Conservation (phyloP, 2,329 filamentous ascomycete species). For the Escovopsis weberi region DNA sequence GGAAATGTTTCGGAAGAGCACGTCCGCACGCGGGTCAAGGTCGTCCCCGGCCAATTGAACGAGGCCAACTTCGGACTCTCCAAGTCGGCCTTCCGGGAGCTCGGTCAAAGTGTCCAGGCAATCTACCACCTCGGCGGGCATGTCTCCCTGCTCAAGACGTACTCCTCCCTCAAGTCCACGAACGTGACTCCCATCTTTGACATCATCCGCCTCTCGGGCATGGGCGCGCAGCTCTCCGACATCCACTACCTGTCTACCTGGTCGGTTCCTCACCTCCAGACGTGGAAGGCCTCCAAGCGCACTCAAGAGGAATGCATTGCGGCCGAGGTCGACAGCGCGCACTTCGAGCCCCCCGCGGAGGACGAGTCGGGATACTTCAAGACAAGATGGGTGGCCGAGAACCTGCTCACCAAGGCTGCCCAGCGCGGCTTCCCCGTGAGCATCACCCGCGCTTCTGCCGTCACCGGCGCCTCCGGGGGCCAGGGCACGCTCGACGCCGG, state of each 20-base stretch:
- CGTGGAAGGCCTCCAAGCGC: conserved; percentile 10
- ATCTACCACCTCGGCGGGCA: conserved; percentile 15
- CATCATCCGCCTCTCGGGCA: conserved; percentile 12
- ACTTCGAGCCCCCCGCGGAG: conserved; percentile 11
- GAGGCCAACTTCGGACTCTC: conserved; percentile 12
- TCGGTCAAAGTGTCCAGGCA: conserved; percentile 10
- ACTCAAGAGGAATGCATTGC: conserved; percentile 8
- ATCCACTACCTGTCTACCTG: conserved; percentile 14
- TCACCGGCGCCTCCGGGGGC: conserved; percentile 8
- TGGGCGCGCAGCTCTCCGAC: conserved; percentile 9
- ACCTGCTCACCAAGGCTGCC: conserved; percentile 11
- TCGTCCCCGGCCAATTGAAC: conserved; percentile 9
- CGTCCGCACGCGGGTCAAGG: conserved; percentile 6
- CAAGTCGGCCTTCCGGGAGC: conserved; percentile 9
- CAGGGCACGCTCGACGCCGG: conserved; percentile 7
- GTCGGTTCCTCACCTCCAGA: conserved; percentile 14
- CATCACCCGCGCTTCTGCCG: conserved; percentile 11
- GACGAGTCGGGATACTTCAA: conserved; percentile 15
- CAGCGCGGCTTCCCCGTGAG: conserved; percentile 12
- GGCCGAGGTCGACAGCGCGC: conserved; percentile 9
- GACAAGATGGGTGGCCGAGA: conserved; percentile 14
- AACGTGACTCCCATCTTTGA: conserved; percentile 12
- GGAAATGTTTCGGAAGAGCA: conserved; percentile 3
- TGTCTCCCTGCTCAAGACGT: conserved; percentile 14
- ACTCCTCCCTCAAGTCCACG: conserved; percentile 9